Base-by-base conservation (phyloP, 202 grass and related monocot genomes). In the Dendrocalamus latiflorus region DNA sequence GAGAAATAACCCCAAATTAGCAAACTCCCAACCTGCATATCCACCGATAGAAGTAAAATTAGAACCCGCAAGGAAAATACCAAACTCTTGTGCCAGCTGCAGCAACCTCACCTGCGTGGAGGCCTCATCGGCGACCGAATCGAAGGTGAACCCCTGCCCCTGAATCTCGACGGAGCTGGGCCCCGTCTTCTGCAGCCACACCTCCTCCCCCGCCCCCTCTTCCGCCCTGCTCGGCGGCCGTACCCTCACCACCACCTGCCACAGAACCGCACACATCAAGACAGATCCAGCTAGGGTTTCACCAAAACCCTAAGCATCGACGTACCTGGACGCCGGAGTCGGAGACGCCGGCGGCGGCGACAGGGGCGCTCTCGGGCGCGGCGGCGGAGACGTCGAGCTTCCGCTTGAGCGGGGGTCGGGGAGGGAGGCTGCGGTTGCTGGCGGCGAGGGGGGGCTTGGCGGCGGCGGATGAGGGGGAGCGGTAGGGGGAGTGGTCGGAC, bases 121-220 rank as follows among this genome's bases (percentile, higher is more conserved):
- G 21, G 14, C 18, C 50, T 33, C 45, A 14, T 81, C 64, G 10
- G 78, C 64, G 15, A 81, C 50, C 12, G 64, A 59, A 70, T 81
- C 65, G n/a, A 81, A 81, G 50, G 78, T 81, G 65, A 81, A 81
- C 12, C 14, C 44, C 25, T 71, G 68, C 43, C 68, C 68, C 6
- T 50, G 42, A 9, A 71, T 71, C 43, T 26, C 68, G 7, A 71
- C 68, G 14, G 68, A 71, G 8, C 24, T 47, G 3, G 44, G 24
- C 2, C 14, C 68, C 10, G 25, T 49, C 68, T 50, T 71, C 24
- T 15, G 22, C 24, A 71, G 1, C 24, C 68, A 71, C 44, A 71
- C 44, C 43, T 45, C 58, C 58, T 28, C 58, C 24, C 12, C 22
- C 11, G 9, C 24, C 57, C 11, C 57, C 57, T 60, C 57, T 22